Evolutionary conservation across 164 flowering plant genomes (phyloP).

Genomic region (Stephania japonica): DNA sequence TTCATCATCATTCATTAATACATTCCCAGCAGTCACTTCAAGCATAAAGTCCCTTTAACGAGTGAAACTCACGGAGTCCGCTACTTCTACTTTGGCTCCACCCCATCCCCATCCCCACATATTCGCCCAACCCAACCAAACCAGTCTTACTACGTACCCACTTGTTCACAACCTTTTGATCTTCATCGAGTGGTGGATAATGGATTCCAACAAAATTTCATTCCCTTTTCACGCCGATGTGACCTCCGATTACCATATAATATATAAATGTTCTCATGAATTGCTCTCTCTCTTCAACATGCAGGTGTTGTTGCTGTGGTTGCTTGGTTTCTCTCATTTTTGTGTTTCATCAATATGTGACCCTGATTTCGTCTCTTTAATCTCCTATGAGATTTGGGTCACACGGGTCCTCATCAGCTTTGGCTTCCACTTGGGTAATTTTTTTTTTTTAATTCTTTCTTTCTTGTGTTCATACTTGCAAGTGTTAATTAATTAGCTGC

Average conservation of each 20-base stretch:
- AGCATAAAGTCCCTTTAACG: not conserved
- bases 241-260: not conserved
- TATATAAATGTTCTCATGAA: not conserved
- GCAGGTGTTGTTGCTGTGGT: not conserved
- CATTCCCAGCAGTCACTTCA: not conserved
- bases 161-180: not conserved
- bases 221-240: not conserved
- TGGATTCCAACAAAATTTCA: not conserved
- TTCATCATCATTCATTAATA: not conserved
- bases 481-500: too few relatives aligned
- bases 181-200: not conserved
- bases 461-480: not conserved
- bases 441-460: not conserved
- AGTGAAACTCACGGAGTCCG: slow-evolving; percentile 3
- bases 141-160: not conserved
- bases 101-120: not conserved
- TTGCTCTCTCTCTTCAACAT: not conserved
- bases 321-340: not conserved
- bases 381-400: not conserved
- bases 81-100: slow-evolving; percentile 2
- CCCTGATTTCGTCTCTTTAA: not conserved
- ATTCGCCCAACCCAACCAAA: not conserved
- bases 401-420: not conserved
- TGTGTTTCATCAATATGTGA: not conserved
- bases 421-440: not conserved